Conservation (phyloP, 2,329 filamentous ascomycete species). For the Diaporthe sp. region DNA sequence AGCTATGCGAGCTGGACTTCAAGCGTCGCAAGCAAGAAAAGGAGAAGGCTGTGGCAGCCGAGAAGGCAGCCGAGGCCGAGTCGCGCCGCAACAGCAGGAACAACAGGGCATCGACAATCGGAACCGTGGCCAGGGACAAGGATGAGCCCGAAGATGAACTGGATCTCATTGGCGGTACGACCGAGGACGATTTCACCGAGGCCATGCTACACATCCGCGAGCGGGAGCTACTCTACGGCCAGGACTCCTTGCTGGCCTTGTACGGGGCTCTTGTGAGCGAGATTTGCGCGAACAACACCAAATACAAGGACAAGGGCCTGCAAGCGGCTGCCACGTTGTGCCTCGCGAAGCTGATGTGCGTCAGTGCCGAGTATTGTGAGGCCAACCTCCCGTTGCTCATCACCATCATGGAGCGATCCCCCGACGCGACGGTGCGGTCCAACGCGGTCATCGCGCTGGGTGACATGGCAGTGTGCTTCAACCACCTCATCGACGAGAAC, state of each 20-base stretch:
- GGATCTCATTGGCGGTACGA: slow-evolving; percentile 96
- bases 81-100: slow-evolving; percentile 48
- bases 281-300: slow-evolving; percentile 94
- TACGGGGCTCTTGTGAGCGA: slow-evolving; percentile 94
- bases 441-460: slow-evolving; percentile 97
- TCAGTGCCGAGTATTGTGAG: slow-evolving; percentile 97
- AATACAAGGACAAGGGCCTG: slow-evolving; percentile 89
- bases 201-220: slow-evolving; percentile 88
- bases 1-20: slow-evolving; percentile 97
- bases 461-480: slow-evolving; percentile 99
- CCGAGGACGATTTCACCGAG: slow-evolving; percentile 93
- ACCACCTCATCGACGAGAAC: slow-evolving; percentile 98
- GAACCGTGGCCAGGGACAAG: slow-evolving; percentile 57
- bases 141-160: slow-evolving; percentile 87
- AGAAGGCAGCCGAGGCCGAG: slow-evolving; percentile 58
- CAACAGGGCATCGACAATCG: slow-evolving; percentile 44
- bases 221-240: slow-evolving; percentile 85
- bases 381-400: slow-evolving; percentile 92
- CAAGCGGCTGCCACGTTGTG: slow-evolving; percentile 95
- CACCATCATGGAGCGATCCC: slow-evolving; percentile 95
- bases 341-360: slow-evolving; percentile 98
- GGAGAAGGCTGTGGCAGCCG: slow-evolving; percentile 73
- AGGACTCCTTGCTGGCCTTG: slow-evolving; percentile 85
- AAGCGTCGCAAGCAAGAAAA: slow-evolving; percentile 95
- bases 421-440: slow-evolving; percentile 91